Evolutionary conservation across 768 basidiomycete species (phyloP).

Genomic region (Agaricus subrufescens): DNA sequence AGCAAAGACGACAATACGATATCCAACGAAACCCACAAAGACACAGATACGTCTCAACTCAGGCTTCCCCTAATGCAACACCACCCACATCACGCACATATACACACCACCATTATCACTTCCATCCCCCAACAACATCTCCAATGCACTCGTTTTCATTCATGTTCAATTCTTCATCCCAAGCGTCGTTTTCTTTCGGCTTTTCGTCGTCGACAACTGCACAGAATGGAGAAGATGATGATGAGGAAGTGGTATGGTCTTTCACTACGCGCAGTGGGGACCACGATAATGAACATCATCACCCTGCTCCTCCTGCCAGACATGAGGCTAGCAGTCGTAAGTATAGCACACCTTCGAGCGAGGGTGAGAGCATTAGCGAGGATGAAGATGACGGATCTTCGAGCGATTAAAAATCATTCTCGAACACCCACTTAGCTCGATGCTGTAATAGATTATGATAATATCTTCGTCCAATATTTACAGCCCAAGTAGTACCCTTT

Average conservation of each 20-base stretch:
- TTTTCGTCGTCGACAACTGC: background rate
- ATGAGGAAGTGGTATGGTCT: background rate
- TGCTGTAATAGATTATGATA: no score
- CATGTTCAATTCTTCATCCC: background rate
- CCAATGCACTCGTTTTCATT: background rate
- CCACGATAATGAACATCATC: no score
- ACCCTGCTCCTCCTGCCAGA: background rate
- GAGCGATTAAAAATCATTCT: no score
- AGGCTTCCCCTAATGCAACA: no score
- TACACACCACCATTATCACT: background rate
- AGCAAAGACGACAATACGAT: constrained; percentile 6
- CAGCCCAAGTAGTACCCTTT: no score
- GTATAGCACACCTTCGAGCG: background rate
- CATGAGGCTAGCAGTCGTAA: background rate
- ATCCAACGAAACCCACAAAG: background rate
- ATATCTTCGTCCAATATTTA: no score
- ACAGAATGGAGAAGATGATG: background rate
- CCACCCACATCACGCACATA: background rate
- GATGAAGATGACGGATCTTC: background rate
- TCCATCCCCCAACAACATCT: background rate
- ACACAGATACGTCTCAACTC: no score
- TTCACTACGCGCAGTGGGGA: background rate
- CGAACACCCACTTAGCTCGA: no score
- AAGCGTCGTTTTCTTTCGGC: background rate
- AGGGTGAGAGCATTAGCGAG: background rate